Evolutionary conservation across 768 basidiomycete genomes (phyloP).

Genomic region (Rhizopogon roseolus): DNA sequence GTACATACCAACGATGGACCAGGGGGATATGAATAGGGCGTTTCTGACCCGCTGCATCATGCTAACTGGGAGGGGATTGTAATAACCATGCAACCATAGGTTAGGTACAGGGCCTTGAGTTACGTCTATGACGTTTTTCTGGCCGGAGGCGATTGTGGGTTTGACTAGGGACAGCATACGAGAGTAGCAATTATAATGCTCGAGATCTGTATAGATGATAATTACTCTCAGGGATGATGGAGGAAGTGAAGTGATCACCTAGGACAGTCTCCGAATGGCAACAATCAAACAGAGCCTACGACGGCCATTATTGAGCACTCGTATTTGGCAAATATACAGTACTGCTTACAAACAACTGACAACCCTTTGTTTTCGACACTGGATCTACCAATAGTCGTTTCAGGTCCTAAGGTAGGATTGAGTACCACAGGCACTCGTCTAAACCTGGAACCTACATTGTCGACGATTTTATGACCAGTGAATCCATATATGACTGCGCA

Average conservation of each 20-base stretch:
- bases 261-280: constrained; percentile 24
- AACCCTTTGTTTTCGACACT: constrained; percentile 9
- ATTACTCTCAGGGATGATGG: neutral
- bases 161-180: neutral
- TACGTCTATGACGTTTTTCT: neutral
- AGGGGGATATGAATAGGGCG: too few relatives aligned
- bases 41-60: neutral
- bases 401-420: constrained; percentile 9
- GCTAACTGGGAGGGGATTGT: neutral
- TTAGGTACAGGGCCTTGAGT: neutral
- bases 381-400: constrained; percentile 16
- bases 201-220: constrained; percentile 12
- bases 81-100: neutral
- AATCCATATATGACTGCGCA: neutral
- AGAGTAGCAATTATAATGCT: constrained; percentile 8
- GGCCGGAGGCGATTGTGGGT: neutral
- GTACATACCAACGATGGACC: neutral
- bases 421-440: neutral
- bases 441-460: constrained; percentile 11
- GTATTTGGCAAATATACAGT: neutral
- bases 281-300: constrained; percentile 23
- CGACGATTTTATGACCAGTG: constrained; percentile 14
- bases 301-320: neutral
- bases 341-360: neutral
- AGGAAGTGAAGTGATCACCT: constrained; percentile 8